Evolutionary conservation across 495 filamentous ascomycete species (phyloP).

Genomic region (Aspergillus steynii): DNA sequence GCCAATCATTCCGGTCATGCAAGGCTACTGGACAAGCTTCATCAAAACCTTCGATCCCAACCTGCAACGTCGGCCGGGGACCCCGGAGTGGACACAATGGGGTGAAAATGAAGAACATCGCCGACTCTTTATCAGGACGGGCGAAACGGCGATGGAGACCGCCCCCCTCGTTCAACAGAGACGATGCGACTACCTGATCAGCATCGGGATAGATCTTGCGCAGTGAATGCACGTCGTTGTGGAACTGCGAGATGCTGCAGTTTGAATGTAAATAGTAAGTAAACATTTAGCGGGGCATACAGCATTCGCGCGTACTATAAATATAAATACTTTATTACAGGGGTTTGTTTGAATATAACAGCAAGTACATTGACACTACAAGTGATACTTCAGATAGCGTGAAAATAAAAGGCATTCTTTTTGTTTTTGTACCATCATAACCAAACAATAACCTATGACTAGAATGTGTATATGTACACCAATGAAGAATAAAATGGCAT

Average conservation of each 20-base stretch:
- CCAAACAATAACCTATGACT: background rate
- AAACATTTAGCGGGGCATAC: background rate
- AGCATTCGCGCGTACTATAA: background rate
- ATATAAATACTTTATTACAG: background rate
- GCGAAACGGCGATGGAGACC: conserved; percentile 58
- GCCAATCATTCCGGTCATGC: conserved; percentile 55
- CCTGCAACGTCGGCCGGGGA: conserved; percentile 37
- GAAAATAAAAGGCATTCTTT: background rate
- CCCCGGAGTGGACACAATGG: conserved; percentile 54
- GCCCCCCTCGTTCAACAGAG: conserved; percentile 44
- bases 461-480: conserved; percentile 8
- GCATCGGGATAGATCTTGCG: conserved; percentile 50
- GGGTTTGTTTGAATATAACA: background rate
- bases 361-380: background rate
- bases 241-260: background rate
- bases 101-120: conserved; percentile 28
- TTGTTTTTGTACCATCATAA: background rate
- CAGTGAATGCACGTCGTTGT: conserved; percentile 37
- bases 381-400: background rate
- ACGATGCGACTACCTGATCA: conserved; percentile 55
- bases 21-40: conserved; percentile 71
- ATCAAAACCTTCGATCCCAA: conserved; percentile 67
- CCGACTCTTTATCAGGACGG: conserved; percentile 56
- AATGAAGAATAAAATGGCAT: conserved; percentile 12
- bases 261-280: conserved; percentile 9